Evolutionary conservation across 768 basidiomycete genomes (phyloP), one percentile per base, ranked within the genome.

Genomic region (Leccinum disarticulatum): DNA sequence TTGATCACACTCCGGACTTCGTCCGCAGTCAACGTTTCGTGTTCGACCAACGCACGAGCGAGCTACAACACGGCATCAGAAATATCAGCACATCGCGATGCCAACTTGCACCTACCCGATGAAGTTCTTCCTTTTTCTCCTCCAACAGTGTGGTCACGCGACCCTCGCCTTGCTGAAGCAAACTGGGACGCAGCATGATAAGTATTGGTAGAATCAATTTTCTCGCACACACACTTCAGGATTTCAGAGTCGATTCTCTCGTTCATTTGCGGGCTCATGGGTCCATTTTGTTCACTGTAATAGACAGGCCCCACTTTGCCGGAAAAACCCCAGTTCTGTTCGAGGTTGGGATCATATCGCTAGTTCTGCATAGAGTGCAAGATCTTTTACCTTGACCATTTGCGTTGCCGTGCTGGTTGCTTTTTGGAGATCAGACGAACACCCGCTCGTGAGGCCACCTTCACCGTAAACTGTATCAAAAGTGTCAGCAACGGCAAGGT

Each of bases 171-270:
- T 79, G 81, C 68, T 87, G 84, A 64, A 96, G 82, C 64, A 95
- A 67, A 55, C 82, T 83, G 68, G 6, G 52, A 58, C 64, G 63
- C 36, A 30, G 2, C 4, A 19, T 17, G 22, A 27, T 13, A 17
- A 5, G 19, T 22, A 3, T n/a, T 11, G 13, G 22, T 14, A 1
- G 17, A 10, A 9, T 8, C 1, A 6, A 10, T 10, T 8, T 36
- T 49, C 28, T 15, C 41, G 19, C 6, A 8, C 2, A 81, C 90
- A 74, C 72, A 94, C 89, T 77, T 82, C 65, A 87, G 78, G 38
- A 98, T 86, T 78, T 98, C 96, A 60, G 82, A 81, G 74, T 98
- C 96, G 58, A 98, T 95, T 70, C 87, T 81, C 69, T 91, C 87
- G 69, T 84, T 87, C 72, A 90, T 89, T 56, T 83, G 80, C 1